Base-by-base conservation (phyloP, 768 basidiomycete species). In the Termitomyces sp. region DNA sequence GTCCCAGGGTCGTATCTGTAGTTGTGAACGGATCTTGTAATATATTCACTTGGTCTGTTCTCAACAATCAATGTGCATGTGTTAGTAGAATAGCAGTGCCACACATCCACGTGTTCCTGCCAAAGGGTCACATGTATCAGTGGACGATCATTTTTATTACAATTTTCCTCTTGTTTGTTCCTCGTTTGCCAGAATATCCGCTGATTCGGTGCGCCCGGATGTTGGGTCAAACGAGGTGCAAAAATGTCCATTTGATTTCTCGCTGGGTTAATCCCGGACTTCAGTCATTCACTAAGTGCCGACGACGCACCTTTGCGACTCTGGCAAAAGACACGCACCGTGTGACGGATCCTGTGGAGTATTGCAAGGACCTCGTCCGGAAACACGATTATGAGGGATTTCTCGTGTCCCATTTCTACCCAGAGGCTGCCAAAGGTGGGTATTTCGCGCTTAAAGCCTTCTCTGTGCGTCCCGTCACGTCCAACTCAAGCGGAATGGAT, bases 381-480 rank as follows among this genome's bases (percentile, higher is more conserved):
- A 88, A 83, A 72, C 82, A 89, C 64, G 91, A 94, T 75, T 89
- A 92, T 67, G 89, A 92, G 51, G 85, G 87, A 16, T 91, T 79
- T 66, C 75, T 94, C 28, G 74, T 79, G 30, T 83, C 85, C 5
- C 84, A 84, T 41, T 82, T 89, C 67, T 93, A 83, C 64, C 88
- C 91, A n/a, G 70, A 72, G n/a, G 67, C 74, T n/a, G 63, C 77
- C 56, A 85, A 83, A 69, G 76, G 72, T 66, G 86, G 81, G 43
- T 94, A 85, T 66, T 87, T 87, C 62, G 91, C 90, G 7, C 70
- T 93, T 54, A 86, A 87, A 65, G 91, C 92, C 3, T 92, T 94
- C 62, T 86, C 87, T 64, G 91, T 94, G 72, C 68, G 88, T 82
- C 44, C 35, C 32, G 23, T 62, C 55, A 49, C 42, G 48, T 54